Evolutionary conservation across 768 basidiomycete genomes (phyloP).

Genomic region (Agaricus bisporus): DNA sequence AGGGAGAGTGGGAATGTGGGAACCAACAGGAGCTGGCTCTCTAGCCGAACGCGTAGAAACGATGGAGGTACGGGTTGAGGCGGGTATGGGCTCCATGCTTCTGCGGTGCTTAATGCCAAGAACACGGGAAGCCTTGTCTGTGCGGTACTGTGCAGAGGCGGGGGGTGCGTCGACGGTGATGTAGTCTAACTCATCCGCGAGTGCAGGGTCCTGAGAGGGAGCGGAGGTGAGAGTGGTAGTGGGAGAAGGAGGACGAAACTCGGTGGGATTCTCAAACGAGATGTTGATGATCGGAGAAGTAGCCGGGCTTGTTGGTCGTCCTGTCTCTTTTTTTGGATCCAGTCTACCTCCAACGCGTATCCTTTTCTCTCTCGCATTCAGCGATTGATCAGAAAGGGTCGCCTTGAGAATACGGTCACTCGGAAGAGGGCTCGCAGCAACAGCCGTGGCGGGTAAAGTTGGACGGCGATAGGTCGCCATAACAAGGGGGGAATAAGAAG

Average conservation of each 20-base stretch:
- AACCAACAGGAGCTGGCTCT: constrained; percentile 48
- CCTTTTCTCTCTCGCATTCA: constrained; percentile 24
- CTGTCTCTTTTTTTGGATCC: constrained; percentile 29
- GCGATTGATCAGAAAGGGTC: constrained; percentile 44
- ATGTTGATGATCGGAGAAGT: constrained; percentile 49
- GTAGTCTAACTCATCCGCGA: constrained; percentile 73
- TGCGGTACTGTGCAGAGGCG: constrained; percentile 31
- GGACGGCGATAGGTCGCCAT: constrained; percentile 25
- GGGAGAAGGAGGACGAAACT: constrained; percentile 18
- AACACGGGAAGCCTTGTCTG: constrained; percentile 74
- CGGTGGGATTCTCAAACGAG: constrained; percentile 24
- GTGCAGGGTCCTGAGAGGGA: constrained; percentile 32
- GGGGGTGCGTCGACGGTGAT: constrained; percentile 40
- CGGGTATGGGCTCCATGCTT: constrained; percentile 84
- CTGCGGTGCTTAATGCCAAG: constrained; percentile 69
- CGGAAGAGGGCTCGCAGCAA: constrained; percentile 29
- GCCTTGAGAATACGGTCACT: constrained; percentile 40
- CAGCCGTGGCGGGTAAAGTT: constrained; percentile 27
- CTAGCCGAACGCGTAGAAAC: constrained; percentile 68
- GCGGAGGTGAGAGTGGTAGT: constrained; percentile 19
- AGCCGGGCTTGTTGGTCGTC: constrained; percentile 25
- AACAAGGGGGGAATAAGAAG: constrained; percentile 14
- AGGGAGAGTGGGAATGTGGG: constrained; percentile 66
- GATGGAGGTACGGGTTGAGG: constrained; percentile 67
- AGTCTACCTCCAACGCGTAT: constrained; percentile 25